phyloP scores from a whole-genome alignment of 768 basidiomycete species.

The Panaeolus cyanescens region DNA sequence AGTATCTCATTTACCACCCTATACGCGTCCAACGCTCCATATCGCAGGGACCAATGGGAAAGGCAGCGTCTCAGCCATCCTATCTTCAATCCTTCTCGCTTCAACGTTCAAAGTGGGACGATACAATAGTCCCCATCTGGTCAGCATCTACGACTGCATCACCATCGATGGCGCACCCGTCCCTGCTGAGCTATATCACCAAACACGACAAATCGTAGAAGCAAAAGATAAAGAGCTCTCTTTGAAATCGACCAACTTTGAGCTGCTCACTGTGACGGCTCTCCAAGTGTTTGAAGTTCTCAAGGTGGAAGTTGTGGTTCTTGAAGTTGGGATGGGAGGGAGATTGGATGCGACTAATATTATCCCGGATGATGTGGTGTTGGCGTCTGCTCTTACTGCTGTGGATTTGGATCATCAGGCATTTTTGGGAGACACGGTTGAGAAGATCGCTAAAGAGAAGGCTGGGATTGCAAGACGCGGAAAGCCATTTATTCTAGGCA shows the following conservation, averaged over 20 bases:
- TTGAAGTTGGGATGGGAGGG: conserved; percentile 97
- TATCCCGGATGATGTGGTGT: conserved; percentile 65
- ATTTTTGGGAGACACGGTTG: conserved; percentile 79
- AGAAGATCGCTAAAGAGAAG: conserved; percentile 80
- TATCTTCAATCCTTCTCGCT: conserved; percentile 72
- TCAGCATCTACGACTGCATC: conserved; percentile 78
- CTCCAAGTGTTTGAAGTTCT: conserved; percentile 71
- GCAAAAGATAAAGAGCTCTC: conserved; percentile 41
- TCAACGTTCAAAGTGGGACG: conserved; percentile 67
- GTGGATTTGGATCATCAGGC: conserved; percentile 94
- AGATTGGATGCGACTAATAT: conserved; percentile 91
- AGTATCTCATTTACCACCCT: conserved; percentile 54
- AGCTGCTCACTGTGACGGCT: conserved; percentile 83
- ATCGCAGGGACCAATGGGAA: conserved; percentile 97
- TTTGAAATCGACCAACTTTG: conserved; percentile 71
- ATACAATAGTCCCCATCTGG: conserved; percentile 93
- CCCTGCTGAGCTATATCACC: conserved; percentile 44
- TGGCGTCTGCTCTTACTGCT: conserved; percentile 80
- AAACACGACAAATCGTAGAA: conserved; percentile 49
- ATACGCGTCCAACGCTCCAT: conserved; percentile 83
- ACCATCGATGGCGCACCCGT: conserved; percentile 62
- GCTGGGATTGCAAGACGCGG: conserved; percentile 72
- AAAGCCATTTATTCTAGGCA: conserved; percentile 66
- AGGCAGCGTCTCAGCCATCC: conserved; percentile 84
- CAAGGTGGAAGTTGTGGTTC: conserved; percentile 70